phyloP scores from a whole-genome alignment of 2,329 filamentous ascomycete genomes.

The Xylaria sp. region DNA sequence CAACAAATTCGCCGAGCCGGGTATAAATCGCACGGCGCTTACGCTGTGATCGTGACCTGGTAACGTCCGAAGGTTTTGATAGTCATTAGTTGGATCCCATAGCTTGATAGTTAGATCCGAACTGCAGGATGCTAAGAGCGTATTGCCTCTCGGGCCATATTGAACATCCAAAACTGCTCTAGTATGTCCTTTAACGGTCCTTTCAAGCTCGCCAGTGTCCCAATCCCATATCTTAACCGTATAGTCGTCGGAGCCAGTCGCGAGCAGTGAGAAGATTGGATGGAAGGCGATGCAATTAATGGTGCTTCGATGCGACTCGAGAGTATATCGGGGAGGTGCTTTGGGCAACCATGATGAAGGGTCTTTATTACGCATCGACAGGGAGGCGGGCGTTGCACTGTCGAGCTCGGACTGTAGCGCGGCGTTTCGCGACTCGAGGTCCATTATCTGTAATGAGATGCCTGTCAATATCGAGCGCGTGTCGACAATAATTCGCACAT shows the following conservation, averaged over 20 bases:
- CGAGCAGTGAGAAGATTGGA: constrained; percentile 87
- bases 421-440: constrained; percentile 80
- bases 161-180: constrained; percentile 88
- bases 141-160: constrained; percentile 82
- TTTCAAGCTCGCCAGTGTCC: constrained; percentile 89
- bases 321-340: constrained; percentile 79
- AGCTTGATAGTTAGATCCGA: constrained; percentile 93
- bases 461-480: constrained; percentile 3
- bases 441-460: constrained; percentile 76
- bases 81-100: constrained; percentile 91
- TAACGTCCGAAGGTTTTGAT: constrained; percentile 93
- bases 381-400: constrained; percentile 78
- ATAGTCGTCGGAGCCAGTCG: constrained; percentile 88
- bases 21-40: constrained; percentile 87
- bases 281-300: constrained; percentile 93
- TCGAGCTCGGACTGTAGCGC: constrained; percentile 85
- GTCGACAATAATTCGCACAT: constrained; percentile 39
- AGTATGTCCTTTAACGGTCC: constrained; percentile 91
- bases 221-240: constrained; percentile 98
- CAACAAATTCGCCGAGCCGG: constrained; percentile 79
- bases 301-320: constrained; percentile 82
- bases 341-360: constrained; percentile 86
- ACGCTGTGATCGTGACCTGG: constrained; percentile 94
- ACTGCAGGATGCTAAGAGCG: constrained; percentile 82
- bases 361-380: constrained; percentile 83